These are phyloP conservation scores for Citrus cavaleriei DNA, from an alignment of 345 rosid genomes.

Conservation along the genomic window DNA sequence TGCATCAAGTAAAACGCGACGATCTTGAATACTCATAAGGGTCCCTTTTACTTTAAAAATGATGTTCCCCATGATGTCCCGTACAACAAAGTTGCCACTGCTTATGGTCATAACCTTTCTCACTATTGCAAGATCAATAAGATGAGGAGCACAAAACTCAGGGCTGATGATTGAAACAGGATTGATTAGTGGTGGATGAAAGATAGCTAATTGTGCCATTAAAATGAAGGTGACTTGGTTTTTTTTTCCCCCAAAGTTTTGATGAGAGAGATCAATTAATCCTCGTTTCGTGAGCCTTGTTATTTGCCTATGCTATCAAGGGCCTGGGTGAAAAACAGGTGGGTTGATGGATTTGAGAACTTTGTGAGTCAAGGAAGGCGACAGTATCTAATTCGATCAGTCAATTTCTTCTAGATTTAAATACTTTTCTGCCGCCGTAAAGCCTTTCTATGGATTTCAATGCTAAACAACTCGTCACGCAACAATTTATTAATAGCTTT, in stretches of 20 bases:
- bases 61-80: conserved; percentile 33
- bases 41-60: conserved; percentile 32
- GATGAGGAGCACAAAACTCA: conserved; percentile 13
- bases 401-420: background rate
- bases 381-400: background rate
- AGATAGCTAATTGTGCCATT: background rate
- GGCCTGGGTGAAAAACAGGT: background rate
- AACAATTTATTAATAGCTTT: background rate
- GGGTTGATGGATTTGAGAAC: background rate
- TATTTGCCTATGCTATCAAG: no score
- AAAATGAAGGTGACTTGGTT: background rate
- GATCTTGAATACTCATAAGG: conserved; percentile 21
- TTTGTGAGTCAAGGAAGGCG: background rate
- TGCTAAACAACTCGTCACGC: background rate
- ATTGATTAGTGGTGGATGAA: background rate
- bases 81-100: conserved; percentile 32
- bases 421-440: background rate
- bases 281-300: no score
- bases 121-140: conserved; percentile 29
- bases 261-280: no score
- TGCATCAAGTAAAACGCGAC: conserved; percentile 23
- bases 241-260: no score
- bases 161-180: background rate
- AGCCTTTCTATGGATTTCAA: background rate
- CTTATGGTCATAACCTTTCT: conserved; percentile 31